Conservation (phyloP, 306 rosid species). For the Prunus mongolica region DNA sequence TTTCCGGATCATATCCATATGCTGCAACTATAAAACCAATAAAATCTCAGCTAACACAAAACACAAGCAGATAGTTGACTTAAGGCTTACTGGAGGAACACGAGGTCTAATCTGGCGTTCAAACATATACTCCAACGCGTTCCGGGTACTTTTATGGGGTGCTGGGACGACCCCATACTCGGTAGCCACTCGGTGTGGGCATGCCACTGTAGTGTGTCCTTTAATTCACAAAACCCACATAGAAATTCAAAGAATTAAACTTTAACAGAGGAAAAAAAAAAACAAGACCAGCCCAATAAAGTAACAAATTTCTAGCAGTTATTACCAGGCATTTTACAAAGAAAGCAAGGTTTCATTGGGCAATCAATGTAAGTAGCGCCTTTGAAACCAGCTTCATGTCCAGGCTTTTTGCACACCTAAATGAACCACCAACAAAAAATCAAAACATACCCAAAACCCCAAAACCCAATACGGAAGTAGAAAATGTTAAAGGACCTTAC, state of each 20-base stretch:
- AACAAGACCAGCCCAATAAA: background rate
- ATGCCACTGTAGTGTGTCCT: constrained; percentile 91
- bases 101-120: constrained; percentile 73
- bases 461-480: background rate
- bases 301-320: background rate
- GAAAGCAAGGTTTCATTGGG: constrained; percentile 98
- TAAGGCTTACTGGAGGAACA: constrained; percentile 48
- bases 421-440: background rate
- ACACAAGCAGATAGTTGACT: background rate
- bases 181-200: constrained; percentile 81
- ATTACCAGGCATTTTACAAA: constrained; percentile 92
- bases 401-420: constrained; percentile 84
- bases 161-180: constrained; percentile 88
- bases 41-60: background rate
- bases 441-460: background rate
- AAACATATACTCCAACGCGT: constrained; percentile 68
- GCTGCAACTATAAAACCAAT: background rate
- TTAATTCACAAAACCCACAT: constrained; percentile 30
- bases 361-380: constrained; percentile 97
- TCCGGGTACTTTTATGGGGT: constrained; percentile 48
- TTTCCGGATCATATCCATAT: background rate
- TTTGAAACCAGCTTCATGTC: constrained; percentile 94
- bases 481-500: constrained; percentile 22
- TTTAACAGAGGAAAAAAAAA: background rate
- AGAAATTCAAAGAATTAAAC: background rate